Conservation (phyloP, 768 basidiomycete species). For the Psilocybe azurescens region DNA sequence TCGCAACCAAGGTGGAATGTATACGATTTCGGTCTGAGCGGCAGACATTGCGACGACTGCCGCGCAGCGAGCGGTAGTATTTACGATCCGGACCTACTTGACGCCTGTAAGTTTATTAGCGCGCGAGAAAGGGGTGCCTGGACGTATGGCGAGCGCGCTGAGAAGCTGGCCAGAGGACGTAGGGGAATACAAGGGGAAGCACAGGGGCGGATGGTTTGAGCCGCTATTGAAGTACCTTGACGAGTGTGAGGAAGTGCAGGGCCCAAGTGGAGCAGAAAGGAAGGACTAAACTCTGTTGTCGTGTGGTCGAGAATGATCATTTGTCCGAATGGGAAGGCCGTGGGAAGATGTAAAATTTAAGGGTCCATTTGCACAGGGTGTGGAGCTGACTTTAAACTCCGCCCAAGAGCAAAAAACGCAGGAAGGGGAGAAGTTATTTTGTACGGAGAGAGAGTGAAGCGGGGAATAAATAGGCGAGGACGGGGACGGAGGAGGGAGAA, state of each 20-base stretch:
- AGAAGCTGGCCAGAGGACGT: conserved; percentile 72
- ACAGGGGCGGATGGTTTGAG: conserved; percentile 35
- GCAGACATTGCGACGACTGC: conserved; percentile 69
- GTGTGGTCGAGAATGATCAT: conserved; percentile 15
- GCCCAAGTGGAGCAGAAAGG: conserved; percentile 2
- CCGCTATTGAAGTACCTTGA: conserved; percentile 44
- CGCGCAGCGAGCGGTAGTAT: conserved; percentile 64
- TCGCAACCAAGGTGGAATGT: conserved; percentile 40
- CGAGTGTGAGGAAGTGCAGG: conserved; percentile 22
- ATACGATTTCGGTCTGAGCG: conserved; percentile 67
- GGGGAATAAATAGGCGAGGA: neutral
- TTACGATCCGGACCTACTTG: conserved; percentile 73
- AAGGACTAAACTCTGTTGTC: conserved; percentile 24
- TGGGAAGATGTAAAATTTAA: conserved; percentile 21
- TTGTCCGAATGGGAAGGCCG: conserved; percentile 11
- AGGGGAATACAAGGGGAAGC: conserved; percentile 49
- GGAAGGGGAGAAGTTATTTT: neutral
- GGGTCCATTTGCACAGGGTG: conserved; percentile 10
- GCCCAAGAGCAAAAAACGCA: neutral
- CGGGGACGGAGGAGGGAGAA: conserved; percentile 1
- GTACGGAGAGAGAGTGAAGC: conserved; percentile 3
- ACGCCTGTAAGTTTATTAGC: conserved; percentile 56
- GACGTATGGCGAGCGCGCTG: conserved; percentile 65
- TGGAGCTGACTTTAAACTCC: conserved; percentile 22
- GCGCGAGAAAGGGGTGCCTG: conserved; percentile 62